phyloP scores from a whole-genome alignment of 768 basidiomycete species.

The Calocybe indica region DNA sequence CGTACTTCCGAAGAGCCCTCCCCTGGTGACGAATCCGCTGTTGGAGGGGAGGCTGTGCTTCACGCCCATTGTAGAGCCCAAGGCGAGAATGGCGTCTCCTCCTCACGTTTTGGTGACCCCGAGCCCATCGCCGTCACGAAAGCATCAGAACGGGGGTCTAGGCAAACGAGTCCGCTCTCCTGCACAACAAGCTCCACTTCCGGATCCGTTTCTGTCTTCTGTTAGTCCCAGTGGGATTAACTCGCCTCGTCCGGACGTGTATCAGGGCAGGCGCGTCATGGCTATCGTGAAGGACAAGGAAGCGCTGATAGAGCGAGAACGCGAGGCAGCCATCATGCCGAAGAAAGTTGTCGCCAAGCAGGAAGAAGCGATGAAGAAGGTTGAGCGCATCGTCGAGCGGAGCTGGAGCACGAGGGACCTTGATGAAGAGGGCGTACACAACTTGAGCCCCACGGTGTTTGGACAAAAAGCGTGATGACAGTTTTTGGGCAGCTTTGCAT shows the following conservation, averaged over 20 bases:
- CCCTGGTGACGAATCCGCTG: slow-evolving; percentile 49
- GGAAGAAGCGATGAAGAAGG: slow-evolving; percentile 21
- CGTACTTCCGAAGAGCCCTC: slow-evolving; percentile 48
- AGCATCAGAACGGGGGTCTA: slow-evolving; percentile 1
- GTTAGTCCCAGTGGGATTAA: slow-evolving; percentile 4
- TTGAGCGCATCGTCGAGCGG: slow-evolving; percentile 28
- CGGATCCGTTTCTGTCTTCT: slow-evolving; percentile 4
- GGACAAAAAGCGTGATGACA: slow-evolving; percentile 6
- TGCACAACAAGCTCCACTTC: slow-evolving; percentile 3
- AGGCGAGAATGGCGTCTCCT: slow-evolving; percentile 1
- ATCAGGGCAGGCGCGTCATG: slow-evolving; percentile 7
- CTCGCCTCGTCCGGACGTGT: slow-evolving; percentile 9
- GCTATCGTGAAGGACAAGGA: neutral
- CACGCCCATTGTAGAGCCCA: slow-evolving; percentile 21
- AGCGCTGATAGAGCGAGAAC: slow-evolving; percentile 3
- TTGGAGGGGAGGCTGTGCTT: slow-evolving; percentile 55
- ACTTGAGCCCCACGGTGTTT: slow-evolving; percentile 18
- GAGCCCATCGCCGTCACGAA: neutral
- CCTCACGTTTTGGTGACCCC: neutral
- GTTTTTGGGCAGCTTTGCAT: neutral
- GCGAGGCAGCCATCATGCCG: slow-evolving; percentile 4
- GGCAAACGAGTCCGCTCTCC: neutral
- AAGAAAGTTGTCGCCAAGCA: neutral
- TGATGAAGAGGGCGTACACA: slow-evolving; percentile 11
- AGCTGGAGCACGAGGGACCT: slow-evolving; percentile 26